Evolutionary conservation across 345 rosid species (phyloP), one percentile per base, ranked within the genome.

Genomic region (Barbarea vulgaris): DNA sequence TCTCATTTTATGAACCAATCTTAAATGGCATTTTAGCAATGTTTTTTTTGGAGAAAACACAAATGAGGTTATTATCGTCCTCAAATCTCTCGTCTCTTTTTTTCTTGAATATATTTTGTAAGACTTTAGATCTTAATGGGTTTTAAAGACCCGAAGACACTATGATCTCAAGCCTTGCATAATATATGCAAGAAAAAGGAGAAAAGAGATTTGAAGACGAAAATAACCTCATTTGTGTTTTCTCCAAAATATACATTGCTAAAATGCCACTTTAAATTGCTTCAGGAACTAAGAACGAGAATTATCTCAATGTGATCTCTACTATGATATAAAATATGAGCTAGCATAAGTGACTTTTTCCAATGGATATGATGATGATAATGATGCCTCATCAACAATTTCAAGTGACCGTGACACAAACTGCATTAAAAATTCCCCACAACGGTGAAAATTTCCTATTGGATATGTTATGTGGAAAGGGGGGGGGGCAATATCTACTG

Each of bases 11-110:
- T 19, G 73, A 66, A 58, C 41, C 64, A 54, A 76, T 42, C 64
- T 82, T 75, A 31, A 70, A 71, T 0, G 71, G 54, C 54, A 82
- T 72, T 72, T 66, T 58, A 4, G 55, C 81, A 51, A 82, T 76
- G 3, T 70, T 66, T 0, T 76, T 48, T 33, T 51, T 60, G 0
- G 81, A 80, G 15, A 62, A 12, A 4, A 84, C 57, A 53, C 85
- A 83, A 44, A 64, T 44, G 14, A 85, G 77, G 3, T 74, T 85
- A 62, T 83, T 85, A 21, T 85, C 85, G 58, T 83, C 78, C 51
- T 50, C 70, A 3, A 81, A 67, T 34, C 81, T 82, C 81, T 25
- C 82, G n/a, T n/a, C n/a, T n/a, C n/a, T n/a, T 63, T 7, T 37
- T 83, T 14, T 48, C 22, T 9, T 85, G 70, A 4, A 72, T 37